Percentiles rank a stretch among this genome's conserved stretches.
Conservation (phyloP, 495 filamentous ascomycete genomes). For the Sabuloglossum arenarium region DNA sequence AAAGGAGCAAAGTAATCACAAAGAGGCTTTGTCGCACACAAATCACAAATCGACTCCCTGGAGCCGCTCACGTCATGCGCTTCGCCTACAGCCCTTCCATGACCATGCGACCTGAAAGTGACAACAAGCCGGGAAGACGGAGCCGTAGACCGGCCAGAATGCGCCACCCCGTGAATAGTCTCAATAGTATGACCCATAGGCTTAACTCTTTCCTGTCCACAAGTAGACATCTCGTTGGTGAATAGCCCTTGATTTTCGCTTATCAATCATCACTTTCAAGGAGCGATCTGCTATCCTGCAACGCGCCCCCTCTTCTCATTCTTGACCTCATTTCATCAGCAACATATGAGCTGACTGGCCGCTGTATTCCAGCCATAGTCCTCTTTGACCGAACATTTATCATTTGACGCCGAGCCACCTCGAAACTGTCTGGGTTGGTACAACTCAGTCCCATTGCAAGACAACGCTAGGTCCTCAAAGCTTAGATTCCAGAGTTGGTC, state of each 20-base stretch:
- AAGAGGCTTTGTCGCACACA: too few relatives aligned
- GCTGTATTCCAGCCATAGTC: neutral
- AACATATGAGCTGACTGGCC: neutral
- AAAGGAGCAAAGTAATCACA: too few relatives aligned
- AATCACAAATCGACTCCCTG: too few relatives aligned
- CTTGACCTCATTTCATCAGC: neutral
- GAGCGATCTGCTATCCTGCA: neutral
- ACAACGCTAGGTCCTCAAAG: too few relatives aligned
- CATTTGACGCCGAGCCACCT: neutral
- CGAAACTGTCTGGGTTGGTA: too few relatives aligned
- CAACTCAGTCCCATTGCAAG: too few relatives aligned
- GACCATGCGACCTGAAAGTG: neutral
- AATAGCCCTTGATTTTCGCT: neutral
- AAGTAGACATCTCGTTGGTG: neutral
- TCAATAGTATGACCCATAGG: neutral
- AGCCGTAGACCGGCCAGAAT: neutral
- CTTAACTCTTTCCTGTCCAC: neutral
- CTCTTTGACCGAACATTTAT: too few relatives aligned
- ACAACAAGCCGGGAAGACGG: neutral
- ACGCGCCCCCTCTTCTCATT: neutral
- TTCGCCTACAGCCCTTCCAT: neutral
- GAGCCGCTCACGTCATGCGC: neutral
- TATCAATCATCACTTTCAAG: neutral
- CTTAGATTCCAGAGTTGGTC: neutral
- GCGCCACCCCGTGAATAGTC: neutral